A percentile compares a stretch with the other conserved stretches of the same genome.
These are phyloP conservation scores for Nakaseomyces sp. DNA, from an alignment of 1,139 yeast species.

Conservation along the genomic window DNA sequence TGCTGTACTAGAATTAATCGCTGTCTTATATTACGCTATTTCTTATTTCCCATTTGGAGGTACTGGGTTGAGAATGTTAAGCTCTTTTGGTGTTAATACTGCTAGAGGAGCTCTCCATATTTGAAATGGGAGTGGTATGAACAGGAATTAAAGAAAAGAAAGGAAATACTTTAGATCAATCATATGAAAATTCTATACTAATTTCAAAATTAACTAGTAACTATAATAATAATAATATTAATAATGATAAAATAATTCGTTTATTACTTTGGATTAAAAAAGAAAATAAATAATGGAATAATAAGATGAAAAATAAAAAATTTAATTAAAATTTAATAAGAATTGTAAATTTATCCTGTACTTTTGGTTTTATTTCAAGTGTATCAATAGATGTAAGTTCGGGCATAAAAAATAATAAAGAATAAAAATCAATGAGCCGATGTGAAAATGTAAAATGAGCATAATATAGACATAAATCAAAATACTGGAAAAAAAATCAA, in stretches of 20 bases:
- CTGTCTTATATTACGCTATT: conserved; percentile 79
- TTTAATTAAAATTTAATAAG: no score
- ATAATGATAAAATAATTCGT: background rate
- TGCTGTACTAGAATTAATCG: conserved; percentile 68
- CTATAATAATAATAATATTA: no score
- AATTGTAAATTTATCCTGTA: background rate
- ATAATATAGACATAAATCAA: no score
- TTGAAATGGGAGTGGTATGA: no score
- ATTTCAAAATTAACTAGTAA: no score
- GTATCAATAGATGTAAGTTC: no score
- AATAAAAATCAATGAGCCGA: no score
- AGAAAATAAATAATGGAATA: background rate
- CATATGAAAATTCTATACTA: background rate
- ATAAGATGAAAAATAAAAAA: background rate
- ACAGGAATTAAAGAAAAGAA: background rate
- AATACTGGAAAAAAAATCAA: no score
- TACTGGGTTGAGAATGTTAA: conserved; percentile 73
- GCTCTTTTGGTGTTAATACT: conserved; percentile 71
- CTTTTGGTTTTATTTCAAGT: background rate
- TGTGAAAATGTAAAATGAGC: no score
- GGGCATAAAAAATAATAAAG: no score
- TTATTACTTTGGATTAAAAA: no score
- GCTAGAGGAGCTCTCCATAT: conserved; percentile 34
- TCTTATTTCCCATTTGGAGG: conserved; percentile 97
- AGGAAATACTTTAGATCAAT: background rate